These are phyloP conservation scores for Fusarium sp. DNA, from an alignment of 2,329 filamentous ascomycete genomes.

Conservation along the genomic window DNA sequence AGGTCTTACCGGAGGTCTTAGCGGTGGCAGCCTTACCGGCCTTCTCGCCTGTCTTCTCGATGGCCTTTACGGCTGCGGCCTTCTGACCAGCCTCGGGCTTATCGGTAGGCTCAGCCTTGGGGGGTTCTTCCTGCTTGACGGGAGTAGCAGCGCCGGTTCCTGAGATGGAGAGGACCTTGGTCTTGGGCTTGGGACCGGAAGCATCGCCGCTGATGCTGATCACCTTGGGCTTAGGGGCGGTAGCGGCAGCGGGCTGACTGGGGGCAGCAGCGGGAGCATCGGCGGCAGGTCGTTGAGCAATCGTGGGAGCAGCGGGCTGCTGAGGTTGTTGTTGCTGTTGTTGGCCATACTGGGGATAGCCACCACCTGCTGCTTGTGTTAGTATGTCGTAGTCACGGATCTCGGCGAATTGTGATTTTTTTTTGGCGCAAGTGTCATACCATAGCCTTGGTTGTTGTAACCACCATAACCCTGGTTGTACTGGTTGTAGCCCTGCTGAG, in stretches of 20 bases:
- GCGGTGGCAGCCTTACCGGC: constrained; percentile 55
- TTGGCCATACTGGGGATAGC: constrained; percentile 64
- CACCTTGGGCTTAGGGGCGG: constrained; percentile 69
- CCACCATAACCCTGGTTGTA: constrained; percentile 64
- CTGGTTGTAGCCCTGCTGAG: constrained; percentile 58
- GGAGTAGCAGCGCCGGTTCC: constrained; percentile 45
- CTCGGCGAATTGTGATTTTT: neutral
- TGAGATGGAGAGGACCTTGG: constrained; percentile 58
- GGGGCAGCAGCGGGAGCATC: constrained; percentile 56
- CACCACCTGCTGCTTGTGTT: constrained; percentile 52
- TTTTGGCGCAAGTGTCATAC: constrained; percentile 34
- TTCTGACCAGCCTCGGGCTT: constrained; percentile 80
- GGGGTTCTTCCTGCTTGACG: constrained; percentile 56
- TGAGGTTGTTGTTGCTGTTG: constrained; percentile 49
- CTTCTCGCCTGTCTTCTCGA: constrained; percentile 86
- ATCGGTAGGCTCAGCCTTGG: constrained; percentile 59
- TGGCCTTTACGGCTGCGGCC: constrained; percentile 85
- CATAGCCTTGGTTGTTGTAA: constrained; percentile 60
- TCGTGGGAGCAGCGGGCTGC: constrained; percentile 47
- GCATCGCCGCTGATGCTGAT: constrained; percentile 73
- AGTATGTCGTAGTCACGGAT: constrained; percentile 19
- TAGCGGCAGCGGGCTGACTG: constrained; percentile 53
- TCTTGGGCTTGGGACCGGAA: constrained; percentile 63
- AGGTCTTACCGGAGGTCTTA: constrained; percentile 73
- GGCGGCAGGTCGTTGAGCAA: constrained; percentile 40